Base-by-base conservation (phyloP, 352 stramenopile genomes). In the Phytophthora pinifolia region DNA sequence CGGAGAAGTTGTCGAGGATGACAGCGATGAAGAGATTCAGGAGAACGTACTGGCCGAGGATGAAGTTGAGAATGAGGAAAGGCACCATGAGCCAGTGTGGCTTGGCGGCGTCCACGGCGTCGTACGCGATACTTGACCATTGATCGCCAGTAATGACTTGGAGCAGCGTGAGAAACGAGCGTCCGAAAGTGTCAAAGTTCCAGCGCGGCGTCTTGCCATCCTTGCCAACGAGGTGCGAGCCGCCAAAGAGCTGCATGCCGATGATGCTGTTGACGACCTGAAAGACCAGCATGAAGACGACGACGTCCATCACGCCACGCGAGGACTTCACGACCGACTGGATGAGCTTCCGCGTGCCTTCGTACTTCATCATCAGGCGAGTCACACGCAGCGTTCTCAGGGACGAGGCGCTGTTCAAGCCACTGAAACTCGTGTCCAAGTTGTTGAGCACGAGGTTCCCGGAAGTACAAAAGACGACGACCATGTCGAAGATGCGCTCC, bases 11-110 rank as follows among this genome's bases (percentile, higher is more conserved):
- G 15, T 92, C 82, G 33, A 92, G 70, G 51, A 90, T 92, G 39
- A 90, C 82, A 37, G 82, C 82, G 38, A 92, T 90, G 47, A 92
- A 92, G 7, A 92, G 64, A 41, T 92, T 92, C 9, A 92, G 65
- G 22, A 92, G 59, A 45, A 92, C 79, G 59, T 90, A 88, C 54
- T 91, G 79, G 1, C 81, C 81, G 0, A 89, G 32, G 35, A 91
- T 86, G 59, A 91, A 91, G 51, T 80, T 84, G 46, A 88, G 34
- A 39, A 88, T 73, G 29, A 91, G 79, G 29, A 88, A 91, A 2
- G 81, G 81, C 12, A 89, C 76, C 54, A 91, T 80, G 42, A 91
- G 56, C 68, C 61, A 72, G 56, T 91, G 78, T 6, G 75, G 73
- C 10, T 87, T 54, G n/a, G 70, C 74, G 12, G 81, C 79, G 33